Conservation (phyloP, 192 early-diverging fungal species). For the Mortierella alpina region DNA sequence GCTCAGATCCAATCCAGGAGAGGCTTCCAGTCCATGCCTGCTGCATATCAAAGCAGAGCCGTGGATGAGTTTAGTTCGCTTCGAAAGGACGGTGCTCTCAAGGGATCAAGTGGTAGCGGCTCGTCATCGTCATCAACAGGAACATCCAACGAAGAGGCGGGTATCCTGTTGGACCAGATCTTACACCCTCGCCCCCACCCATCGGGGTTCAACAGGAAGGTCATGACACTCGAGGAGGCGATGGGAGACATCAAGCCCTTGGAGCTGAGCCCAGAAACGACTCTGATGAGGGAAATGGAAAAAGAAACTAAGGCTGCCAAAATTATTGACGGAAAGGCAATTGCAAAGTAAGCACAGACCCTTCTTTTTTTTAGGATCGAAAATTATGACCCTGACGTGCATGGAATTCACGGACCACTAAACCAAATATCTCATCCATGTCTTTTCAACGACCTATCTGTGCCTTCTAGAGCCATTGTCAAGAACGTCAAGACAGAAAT, state of each 20-base stretch:
- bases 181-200: slow-evolving; percentile 1
- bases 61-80: slow-evolving; percentile 17
- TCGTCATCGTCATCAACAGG: not conserved
- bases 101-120: too few species aligned
- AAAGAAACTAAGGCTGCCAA: slow-evolving; percentile 45
- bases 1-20: not conserved
- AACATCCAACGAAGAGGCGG: slow-evolving; percentile 1
- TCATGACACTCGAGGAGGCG: slow-evolving; percentile 38
- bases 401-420: not conserved
- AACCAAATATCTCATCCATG: not conserved
- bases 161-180: slow-evolving; percentile 27
- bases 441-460: not conserved
- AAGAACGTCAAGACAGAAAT: slow-evolving; percentile 77
- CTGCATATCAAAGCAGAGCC: slow-evolving; percentile 24
- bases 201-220: slow-evolving; percentile 13
- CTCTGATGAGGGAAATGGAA: slow-evolving; percentile 14
- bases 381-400: not conserved
- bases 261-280: slow-evolving; percentile 43
- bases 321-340: slow-evolving; percentile 83
- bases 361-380: slow-evolving; percentile 4
- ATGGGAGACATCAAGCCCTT: slow-evolving; percentile 46
- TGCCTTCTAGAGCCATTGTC: slow-evolving; percentile 70
- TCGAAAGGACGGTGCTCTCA: too few species aligned
- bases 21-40: slow-evolving; percentile 21
- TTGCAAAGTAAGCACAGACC: slow-evolving; percentile 71